Evolutionary conservation across 805 yeast genomes (phyloP).

Genomic region (Monosporozyma aquatica): DNA sequence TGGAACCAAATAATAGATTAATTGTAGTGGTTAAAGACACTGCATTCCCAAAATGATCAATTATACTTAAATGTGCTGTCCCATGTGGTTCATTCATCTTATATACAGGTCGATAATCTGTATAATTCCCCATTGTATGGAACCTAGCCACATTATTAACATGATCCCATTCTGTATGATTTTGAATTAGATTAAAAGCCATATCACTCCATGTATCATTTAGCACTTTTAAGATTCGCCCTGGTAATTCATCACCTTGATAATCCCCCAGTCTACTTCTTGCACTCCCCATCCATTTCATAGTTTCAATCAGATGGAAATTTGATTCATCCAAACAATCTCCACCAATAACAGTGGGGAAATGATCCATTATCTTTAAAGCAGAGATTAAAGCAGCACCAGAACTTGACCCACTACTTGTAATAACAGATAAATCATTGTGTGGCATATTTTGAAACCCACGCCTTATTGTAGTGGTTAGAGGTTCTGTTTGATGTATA

Average conservation of each 20-base stretch:
- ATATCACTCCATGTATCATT: conserved; percentile 48
- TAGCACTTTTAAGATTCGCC: conserved; percentile 38
- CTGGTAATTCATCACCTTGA: conserved; percentile 18
- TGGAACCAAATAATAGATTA: conserved; percentile 73
- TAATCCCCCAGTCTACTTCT: conserved; percentile 81
- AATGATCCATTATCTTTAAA: conserved; percentile 49
- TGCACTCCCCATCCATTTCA: conserved; percentile 91
- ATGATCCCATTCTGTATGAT: conserved; percentile 16
- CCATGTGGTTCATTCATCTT: conserved; percentile 79
- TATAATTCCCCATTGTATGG: conserved; percentile 55
- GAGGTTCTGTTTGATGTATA: conserved; percentile 37
- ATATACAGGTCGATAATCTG: conserved; percentile 69
- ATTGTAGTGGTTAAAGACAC: conserved; percentile 85
- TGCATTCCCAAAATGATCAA: conserved; percentile 68
- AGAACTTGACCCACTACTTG: conserved; percentile 66
- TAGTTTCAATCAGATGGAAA: conserved; percentile 69
- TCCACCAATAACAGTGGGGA: conserved; percentile 33
- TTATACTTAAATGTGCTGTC: conserved; percentile 76
- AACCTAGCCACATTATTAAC: neutral
- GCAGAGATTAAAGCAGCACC: conserved; percentile 81
- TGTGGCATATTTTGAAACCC: conserved; percentile 28
- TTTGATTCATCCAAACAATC: conserved; percentile 43
- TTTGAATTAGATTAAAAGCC: conserved; percentile 44
- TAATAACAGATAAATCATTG: conserved; percentile 40
- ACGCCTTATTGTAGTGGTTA: conserved; percentile 16